phyloP scores from a whole-genome alignment of 208 protist genomes.

The Trypanosoma theileri region DNA sequence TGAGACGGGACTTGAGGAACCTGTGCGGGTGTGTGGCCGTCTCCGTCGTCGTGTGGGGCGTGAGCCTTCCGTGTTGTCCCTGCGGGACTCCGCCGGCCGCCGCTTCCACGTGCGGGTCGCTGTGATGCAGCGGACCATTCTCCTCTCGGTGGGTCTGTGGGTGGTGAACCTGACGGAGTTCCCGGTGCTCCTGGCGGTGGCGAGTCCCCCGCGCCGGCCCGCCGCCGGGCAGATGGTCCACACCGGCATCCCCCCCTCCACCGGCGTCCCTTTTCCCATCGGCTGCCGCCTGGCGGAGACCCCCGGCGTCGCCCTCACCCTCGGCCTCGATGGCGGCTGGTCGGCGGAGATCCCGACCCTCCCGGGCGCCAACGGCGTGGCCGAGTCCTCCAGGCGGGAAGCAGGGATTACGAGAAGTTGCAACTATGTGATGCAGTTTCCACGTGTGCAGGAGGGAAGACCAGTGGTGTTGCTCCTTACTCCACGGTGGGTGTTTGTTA shows the following conservation, averaged over 20 bases:
- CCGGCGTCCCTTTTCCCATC: slow-evolving; percentile 71
- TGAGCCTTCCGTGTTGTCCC: slow-evolving; percentile 50
- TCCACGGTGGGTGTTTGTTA: slow-evolving; percentile 76
- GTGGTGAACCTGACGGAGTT: slow-evolving; percentile 82
- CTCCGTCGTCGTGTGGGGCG: slow-evolving; percentile 48
- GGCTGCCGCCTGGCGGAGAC: slow-evolving; percentile 59
- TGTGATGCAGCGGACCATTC: slow-evolving; percentile 63
- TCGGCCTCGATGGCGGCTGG: slow-evolving; percentile 74
- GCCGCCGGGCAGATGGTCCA: slow-evolving; percentile 53
- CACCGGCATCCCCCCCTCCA: slow-evolving; percentile 76
- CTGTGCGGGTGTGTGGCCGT: slow-evolving; percentile 33
- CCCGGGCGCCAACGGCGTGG: slow-evolving; percentile 64
- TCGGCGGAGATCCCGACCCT: slow-evolving; percentile 55
- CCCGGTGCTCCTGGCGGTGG: slow-evolving; percentile 66
- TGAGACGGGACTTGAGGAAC: slow-evolving; percentile 29
- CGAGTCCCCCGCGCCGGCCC: slow-evolving; percentile 43
- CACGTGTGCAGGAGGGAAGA: slow-evolving; percentile 59
- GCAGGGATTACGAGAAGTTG: slow-evolving; percentile 66
- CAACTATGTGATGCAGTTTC: slow-evolving; percentile 78
- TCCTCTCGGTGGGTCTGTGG: slow-evolving; percentile 76
- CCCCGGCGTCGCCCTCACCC: slow-evolving; percentile 48
- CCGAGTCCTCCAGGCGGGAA: slow-evolving; percentile 37
- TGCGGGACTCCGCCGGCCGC: slow-evolving; percentile 52
- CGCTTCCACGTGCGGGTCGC: slow-evolving; percentile 69
- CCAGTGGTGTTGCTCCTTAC: slow-evolving; percentile 70